Percentiles rank a stretch among this genome's conserved stretches.
Conservation (phyloP, 179 eudicot species). For the Camellia oleifera region DNA sequence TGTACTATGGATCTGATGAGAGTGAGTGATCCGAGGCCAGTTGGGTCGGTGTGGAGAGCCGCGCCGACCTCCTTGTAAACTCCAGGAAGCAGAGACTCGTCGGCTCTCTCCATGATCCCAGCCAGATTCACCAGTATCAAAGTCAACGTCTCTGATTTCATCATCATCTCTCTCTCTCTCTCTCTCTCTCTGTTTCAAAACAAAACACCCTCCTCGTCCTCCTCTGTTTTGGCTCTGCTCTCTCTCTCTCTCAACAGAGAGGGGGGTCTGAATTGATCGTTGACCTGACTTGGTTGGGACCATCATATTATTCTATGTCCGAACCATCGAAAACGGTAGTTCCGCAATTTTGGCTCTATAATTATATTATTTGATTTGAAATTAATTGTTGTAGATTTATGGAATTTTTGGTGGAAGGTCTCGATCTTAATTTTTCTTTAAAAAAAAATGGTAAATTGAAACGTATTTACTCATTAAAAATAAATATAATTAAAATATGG, state of each 20-base stretch:
- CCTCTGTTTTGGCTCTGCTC: background rate
- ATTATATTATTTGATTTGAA: no score
- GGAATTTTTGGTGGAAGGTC: no score
- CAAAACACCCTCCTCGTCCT: background rate
- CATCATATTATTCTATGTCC: background rate
- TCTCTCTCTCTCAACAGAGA: background rate
- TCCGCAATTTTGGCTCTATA: no score
- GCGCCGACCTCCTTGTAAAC: constrained; percentile 90
- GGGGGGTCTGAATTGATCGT: background rate
- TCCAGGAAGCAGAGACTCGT: constrained; percentile 76
- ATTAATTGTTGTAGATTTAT: no score
- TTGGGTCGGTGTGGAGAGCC: constrained; percentile 72
- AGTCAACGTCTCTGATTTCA: constrained; percentile 53
- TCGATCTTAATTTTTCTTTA: no score
- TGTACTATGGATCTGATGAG: constrained; percentile 85
- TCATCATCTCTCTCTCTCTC: background rate
- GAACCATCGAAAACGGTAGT: background rate
- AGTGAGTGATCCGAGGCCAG: constrained; percentile 74
- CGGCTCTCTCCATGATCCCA: constrained; percentile 93
- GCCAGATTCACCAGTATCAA: constrained; percentile 72
- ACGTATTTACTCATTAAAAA: no score
- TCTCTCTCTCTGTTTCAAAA: background rate
- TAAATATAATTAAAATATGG: no score
- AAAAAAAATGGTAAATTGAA: no score
- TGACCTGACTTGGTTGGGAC: background rate